Percentiles rank a stretch among this genome's conserved stretches.
Evolutionary conservation across 2,329 filamentous ascomycete species (phyloP).

Genomic region (Aspergillus neoniger): DNA sequence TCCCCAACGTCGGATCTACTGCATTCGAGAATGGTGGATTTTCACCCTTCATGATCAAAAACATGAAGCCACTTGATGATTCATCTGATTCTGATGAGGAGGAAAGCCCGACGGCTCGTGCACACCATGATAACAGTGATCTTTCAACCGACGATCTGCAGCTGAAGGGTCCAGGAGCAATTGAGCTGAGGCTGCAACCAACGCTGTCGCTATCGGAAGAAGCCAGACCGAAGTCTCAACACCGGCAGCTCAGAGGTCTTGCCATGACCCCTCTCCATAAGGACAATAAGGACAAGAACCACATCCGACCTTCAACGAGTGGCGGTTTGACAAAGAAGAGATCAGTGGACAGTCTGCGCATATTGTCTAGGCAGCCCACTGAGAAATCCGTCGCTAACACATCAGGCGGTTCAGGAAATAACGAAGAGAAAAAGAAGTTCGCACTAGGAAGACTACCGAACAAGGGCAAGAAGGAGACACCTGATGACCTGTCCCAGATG

Average conservation of each 20-base stretch:
- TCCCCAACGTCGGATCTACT: constrained; percentile 73
- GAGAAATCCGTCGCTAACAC: constrained; percentile 39
- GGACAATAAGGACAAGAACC: constrained; percentile 30
- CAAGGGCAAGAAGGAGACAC: constrained; percentile 61
- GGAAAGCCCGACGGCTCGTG: constrained; percentile 26
- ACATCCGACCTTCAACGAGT: constrained; percentile 33
- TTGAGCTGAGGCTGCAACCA: constrained; percentile 80
- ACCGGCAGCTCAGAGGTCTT: constrained; percentile 34
- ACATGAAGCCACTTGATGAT: constrained; percentile 53
- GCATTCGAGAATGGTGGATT: constrained; percentile 52
- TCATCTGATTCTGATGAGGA: constrained; percentile 47
- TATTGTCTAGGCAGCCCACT: constrained; percentile 37
- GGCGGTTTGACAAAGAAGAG: constrained; percentile 41
- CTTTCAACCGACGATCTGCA: constrained; percentile 48
- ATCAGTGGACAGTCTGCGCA: constrained; percentile 45
- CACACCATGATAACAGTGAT: constrained; percentile 43
- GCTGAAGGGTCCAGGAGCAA: constrained; percentile 67
- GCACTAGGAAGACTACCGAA: constrained; percentile 46
- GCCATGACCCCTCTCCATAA: constrained; percentile 38
- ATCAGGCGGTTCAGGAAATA: constrained; percentile 29
- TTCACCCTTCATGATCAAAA: constrained; percentile 55
- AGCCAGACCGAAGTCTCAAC: constrained; percentile 31
- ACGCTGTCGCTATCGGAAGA: constrained; percentile 65
- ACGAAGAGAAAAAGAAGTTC: constrained; percentile 53
- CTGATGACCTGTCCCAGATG: constrained; percentile 95